Evolutionary conservation across 768 basidiomycete species (phyloP), one percentile per base, ranked within the genome.

Genomic region (Pleurotus eryngii): DNA sequence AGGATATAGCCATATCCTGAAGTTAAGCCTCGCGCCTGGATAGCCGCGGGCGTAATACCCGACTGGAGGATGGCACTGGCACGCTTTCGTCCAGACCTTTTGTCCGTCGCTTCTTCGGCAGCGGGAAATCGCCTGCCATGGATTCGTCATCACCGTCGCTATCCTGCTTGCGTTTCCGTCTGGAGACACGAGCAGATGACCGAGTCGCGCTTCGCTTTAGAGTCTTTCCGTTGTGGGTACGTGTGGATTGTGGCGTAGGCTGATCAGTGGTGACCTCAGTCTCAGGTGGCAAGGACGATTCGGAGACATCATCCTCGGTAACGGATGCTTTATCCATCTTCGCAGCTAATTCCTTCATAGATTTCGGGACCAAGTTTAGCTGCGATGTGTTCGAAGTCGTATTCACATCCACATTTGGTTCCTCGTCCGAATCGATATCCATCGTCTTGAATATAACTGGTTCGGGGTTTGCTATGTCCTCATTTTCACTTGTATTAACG

Each of bases 291-390:
- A 54, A 39, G 37, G 51, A 22, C 24, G 51, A 12, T 5, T 18
- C 37, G n/a, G 39, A 24, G 35, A 20, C 12, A 40, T 17, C 6
- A 26, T 39, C 39, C 39, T 26, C 9, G 18, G 14, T 22, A 35
- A n/a, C 27, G 11, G 49, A 24, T 22, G 12, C 4, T 39, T 7
- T 42, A 9, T 40, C 39, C 12, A 15, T 17, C 39, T n/a, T 78
- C 58, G 84, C 83, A 9, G 85, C 86, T 59, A 89, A 73, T 61
- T 89, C 79, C 27, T 75, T 74, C 86, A 90, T 84, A 15, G 85
- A 83, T 69, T 81, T 87, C 12, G 85, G 81, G 11, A 60, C 67
- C 17, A 15, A 20, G 15, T 24, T 56, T 22, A 17, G 26, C 35
- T 40, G 22, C 12, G 30, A 35, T 35, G 30, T 12, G 30, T 35